phyloP scores from a whole-genome alignment of 2,329 filamentous ascomycete genomes.

The Penicillium sp. region DNA sequence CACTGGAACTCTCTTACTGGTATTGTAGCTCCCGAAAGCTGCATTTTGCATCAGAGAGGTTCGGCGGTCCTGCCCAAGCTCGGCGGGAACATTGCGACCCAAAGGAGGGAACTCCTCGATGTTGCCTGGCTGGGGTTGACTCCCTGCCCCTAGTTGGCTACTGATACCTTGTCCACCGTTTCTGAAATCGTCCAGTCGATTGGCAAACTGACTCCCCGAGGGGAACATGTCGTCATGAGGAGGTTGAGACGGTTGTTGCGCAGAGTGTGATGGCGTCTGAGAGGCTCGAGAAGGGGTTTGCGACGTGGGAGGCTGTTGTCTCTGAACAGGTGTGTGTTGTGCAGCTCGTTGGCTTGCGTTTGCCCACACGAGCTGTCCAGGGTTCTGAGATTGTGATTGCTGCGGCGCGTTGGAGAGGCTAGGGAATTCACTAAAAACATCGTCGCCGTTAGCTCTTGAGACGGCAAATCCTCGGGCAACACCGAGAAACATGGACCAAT shows the following conservation, averaged over 20 bases:
- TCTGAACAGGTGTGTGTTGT: constrained; percentile 54
- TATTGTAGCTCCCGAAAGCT: constrained; percentile 42
- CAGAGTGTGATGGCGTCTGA: constrained; percentile 41
- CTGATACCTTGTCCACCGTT: constrained; percentile 56
- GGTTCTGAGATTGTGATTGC: constrained; percentile 52
- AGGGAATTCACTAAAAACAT: constrained; percentile 56
- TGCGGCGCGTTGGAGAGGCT: constrained; percentile 59
- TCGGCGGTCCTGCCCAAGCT: constrained; percentile 51
- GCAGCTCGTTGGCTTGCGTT: constrained; percentile 55
- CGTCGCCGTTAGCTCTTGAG: constrained; percentile 12
- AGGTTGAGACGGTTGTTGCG: constrained; percentile 45
- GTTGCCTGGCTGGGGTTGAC: constrained; percentile 55
- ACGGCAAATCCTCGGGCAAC: neutral
- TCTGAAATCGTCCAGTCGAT: constrained; percentile 55
- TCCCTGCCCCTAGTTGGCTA: constrained; percentile 49
- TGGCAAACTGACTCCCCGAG: constrained; percentile 51
- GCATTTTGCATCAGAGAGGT: constrained; percentile 52
- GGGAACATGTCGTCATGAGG: constrained; percentile 49
- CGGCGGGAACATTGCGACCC: constrained; percentile 51
- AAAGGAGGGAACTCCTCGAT: constrained; percentile 63
- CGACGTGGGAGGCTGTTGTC: constrained; percentile 46
- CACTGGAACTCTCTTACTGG: constrained; percentile 32
- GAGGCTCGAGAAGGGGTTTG: constrained; percentile 42
- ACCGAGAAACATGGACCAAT: neutral
- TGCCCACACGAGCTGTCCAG: constrained; percentile 56